phyloP scores from a whole-genome alignment of 1,284 basidiomycete genomes.

The Rhizoctonia solani region DNA sequence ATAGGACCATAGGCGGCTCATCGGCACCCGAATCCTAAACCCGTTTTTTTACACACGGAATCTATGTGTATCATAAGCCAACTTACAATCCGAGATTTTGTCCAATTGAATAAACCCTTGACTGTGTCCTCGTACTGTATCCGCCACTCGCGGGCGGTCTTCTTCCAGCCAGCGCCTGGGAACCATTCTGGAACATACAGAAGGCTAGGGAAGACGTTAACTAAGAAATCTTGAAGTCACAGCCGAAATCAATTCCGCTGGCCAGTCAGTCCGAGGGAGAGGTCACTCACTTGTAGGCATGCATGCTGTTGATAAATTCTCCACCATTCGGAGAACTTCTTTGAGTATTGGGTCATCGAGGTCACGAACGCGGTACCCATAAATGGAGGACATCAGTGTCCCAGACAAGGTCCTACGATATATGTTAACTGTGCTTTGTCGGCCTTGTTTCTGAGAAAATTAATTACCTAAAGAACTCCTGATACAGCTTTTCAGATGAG shows the following conservation, averaged over 20 bases:
- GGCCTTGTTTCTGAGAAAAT: too few relatives aligned
- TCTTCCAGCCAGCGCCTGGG: constrained; percentile 26
- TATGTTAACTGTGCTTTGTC: neutral
- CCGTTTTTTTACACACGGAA: neutral
- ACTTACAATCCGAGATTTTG: constrained; percentile 18
- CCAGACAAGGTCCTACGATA: constrained; percentile 2
- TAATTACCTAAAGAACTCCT: constrained; percentile 8
- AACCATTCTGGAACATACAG: constrained; percentile 26
- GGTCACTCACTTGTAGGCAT: constrained; percentile 3
- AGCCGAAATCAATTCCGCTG: neutral
- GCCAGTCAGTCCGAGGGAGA: neutral
- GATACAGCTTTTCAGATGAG: neutral
- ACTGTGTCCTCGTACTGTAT: constrained; percentile 8
- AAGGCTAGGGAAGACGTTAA: constrained; percentile 14
- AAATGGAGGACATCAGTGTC: neutral
- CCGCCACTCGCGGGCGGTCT: constrained; percentile 2
- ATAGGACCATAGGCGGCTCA: neutral
- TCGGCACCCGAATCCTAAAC: neutral
- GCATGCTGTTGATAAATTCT: neutral
- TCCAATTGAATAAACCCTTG: constrained; percentile 9
- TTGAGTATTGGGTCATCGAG: neutral
- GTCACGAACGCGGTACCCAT: neutral
- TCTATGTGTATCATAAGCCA: constrained; percentile 2
- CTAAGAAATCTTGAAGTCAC: constrained; percentile 7
- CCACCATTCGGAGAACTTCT: neutral